Conservation (phyloP, 2,329 filamentous ascomycete genomes). For the Cladosporium phlei region DNA sequence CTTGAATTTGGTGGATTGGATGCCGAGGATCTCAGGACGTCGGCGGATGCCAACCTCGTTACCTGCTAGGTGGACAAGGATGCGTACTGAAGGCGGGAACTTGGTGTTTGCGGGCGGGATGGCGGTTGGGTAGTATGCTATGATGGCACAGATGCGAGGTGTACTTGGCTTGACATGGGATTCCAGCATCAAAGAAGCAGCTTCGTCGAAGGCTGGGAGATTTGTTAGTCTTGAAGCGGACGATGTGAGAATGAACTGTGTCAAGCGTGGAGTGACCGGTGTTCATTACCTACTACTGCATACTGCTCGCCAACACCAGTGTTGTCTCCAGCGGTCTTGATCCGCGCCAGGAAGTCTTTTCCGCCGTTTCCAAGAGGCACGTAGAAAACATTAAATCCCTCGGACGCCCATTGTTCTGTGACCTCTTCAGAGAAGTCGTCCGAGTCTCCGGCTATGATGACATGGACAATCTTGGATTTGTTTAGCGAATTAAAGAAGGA, state of each 20-base stretch:
- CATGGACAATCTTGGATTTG: conserved; percentile 39
- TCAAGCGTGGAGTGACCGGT: neutral
- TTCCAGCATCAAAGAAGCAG: conserved; percentile 56
- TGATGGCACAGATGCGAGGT: conserved; percentile 54
- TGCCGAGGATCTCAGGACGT: conserved; percentile 48
- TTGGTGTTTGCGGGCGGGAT: conserved; percentile 49
- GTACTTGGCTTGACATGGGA: conserved; percentile 50
- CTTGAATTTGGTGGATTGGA: conserved; percentile 46
- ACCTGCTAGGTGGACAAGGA: conserved; percentile 56
- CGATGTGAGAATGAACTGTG: too few species aligned
- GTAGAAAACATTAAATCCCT: conserved; percentile 58
- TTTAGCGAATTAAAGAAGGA: conserved; percentile 34
- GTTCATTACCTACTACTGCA: conserved; percentile 53
- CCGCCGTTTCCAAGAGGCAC: conserved; percentile 50
- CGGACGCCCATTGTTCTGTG: conserved; percentile 52
- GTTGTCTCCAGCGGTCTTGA: conserved; percentile 50
- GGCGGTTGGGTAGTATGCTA: conserved; percentile 59
- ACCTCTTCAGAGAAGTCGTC: conserved; percentile 54
- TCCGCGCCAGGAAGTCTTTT: conserved; percentile 40
- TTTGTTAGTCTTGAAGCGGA: conserved; percentile 11
- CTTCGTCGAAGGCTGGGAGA: conserved; percentile 55
- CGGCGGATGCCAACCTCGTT: conserved; percentile 45
- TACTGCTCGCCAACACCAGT: conserved; percentile 57
- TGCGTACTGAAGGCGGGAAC: conserved; percentile 40
- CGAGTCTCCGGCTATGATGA: conserved; percentile 50